A percentile compares a stretch with the other conserved stretches of the same genome.
phyloP scores from a whole-genome alignment of 306 rosid genomes.

The Parietaria judaica region DNA sequence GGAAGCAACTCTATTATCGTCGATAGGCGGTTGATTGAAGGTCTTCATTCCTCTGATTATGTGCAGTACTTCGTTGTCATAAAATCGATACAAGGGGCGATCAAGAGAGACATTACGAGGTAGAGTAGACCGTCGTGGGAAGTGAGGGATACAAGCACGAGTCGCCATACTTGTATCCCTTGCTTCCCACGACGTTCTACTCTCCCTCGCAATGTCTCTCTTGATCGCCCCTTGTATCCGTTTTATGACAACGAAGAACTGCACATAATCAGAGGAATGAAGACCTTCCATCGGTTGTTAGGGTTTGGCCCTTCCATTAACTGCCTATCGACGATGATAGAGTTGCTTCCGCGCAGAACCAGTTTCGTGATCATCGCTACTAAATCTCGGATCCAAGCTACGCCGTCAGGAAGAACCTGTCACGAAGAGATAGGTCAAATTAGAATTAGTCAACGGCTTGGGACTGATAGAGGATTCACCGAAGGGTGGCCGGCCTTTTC shows the following conservation, averaged over 20 bases:
- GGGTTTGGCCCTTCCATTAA: conserved; percentile 95
- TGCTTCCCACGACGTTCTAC: conserved; percentile 68
- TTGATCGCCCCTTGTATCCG: conserved; percentile 58
- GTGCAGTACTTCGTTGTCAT: conserved; percentile 49
- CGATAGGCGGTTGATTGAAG: conserved; percentile 67
- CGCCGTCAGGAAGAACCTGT: conserved; percentile 88
- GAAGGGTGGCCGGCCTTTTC: conserved; percentile 54
- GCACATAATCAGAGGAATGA: conserved; percentile 61
- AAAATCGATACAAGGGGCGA: conserved; percentile 64
- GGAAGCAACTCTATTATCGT: conserved; percentile 57
- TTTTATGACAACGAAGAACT: conserved; percentile 61
- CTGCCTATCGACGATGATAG: conserved; percentile 64
- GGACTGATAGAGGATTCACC: background rate
- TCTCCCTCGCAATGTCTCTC: conserved; percentile 53
- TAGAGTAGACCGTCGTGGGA: conserved; percentile 81
- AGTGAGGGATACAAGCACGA: conserved; percentile 30
- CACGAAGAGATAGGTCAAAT: background rate
- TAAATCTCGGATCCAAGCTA: conserved; percentile 74
- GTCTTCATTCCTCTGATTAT: conserved; percentile 65
- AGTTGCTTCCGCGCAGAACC: conserved; percentile 48
- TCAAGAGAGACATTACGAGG: conserved; percentile 46
- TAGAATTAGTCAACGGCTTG: background rate
- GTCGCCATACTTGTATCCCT: conserved; percentile 31
- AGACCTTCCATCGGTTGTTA: conserved; percentile 59
- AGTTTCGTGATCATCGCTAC: conserved; percentile 67